Base-by-base conservation (phyloP, 805 yeast species). In the Crinitomyces ghanaensis region DNA sequence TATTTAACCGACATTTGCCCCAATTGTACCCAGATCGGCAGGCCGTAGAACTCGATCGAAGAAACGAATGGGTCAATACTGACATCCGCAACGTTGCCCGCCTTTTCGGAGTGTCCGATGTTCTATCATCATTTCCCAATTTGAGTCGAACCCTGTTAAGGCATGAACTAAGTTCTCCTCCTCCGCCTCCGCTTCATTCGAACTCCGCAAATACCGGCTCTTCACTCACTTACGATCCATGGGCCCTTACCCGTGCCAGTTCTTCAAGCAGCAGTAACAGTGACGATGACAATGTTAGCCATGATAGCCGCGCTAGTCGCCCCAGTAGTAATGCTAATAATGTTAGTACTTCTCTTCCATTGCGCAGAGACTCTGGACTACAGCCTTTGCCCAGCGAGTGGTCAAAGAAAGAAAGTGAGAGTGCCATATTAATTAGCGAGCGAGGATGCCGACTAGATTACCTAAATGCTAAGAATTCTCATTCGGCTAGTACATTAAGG, bases 401-500 rank as follows among this genome's bases (percentile, higher is more conserved):
- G 49, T 36, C 29, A n/a, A 35, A 30, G 18, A 16, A 19, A n/a
- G 45, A 36, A 19, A 16, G 23, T 7, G 44, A 40, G 17, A 13
- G 19, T n/a, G 19, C 30, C 17, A 35, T 43, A 9, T n/a, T 21
- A 23, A 24, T 39, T 28, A 35, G 38, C 18, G 35, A 30, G 26
- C 34, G 35, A 11, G 42, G 42, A 19, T 26, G 17, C 7, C 14
- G 17, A 6, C 7, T 25, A 7, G 30, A 28, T 11, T 15, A 19
- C 13, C 9, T 13, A 6, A 14, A 37, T 31, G 37, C 30, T 12
- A 14, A 20, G 8, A 19, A 30, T 9, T 32, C 26, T 4, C 38
- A 36, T 16, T 43, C 40, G 2, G 37, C 35, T 15, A 36, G 39
- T 16, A 30, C 42, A 8, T 49, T 62, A 6, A 57, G 54, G 34